Evolutionary conservation across 768 basidiomycete genomes (phyloP).

Genomic region (Pleurotus giganteus): DNA sequence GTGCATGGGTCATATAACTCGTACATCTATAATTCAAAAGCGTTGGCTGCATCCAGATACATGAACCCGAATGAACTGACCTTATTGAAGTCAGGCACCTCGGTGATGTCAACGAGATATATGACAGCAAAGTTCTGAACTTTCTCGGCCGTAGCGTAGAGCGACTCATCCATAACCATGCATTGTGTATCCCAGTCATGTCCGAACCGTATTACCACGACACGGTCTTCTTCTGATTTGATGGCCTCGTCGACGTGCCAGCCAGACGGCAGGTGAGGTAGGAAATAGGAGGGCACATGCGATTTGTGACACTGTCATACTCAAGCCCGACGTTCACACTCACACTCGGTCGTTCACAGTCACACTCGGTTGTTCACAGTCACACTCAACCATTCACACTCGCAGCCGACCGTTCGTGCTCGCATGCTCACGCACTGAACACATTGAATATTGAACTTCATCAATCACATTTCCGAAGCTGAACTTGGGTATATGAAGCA

Average conservation of each 20-base stretch:
- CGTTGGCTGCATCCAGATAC: not conserved
- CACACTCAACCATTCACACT: too few species aligned
- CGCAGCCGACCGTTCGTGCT: too few species aligned
- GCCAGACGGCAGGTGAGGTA: conserved; percentile 84
- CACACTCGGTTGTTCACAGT: too few species aligned
- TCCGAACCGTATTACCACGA: conserved; percentile 93
- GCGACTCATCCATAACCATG: conserved; percentile 99
- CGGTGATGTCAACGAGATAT: conserved; percentile 91
- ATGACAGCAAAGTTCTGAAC: conserved; percentile 99
- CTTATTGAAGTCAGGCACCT: conserved; percentile 99
- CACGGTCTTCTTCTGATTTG: conserved; percentile 94
- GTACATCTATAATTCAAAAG: conserved; percentile 74
- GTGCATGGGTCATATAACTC: conserved; percentile 97
- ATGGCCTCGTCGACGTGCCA: conserved; percentile 99
- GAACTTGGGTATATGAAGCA: too few species aligned
- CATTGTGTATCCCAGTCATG: conserved; percentile 93
- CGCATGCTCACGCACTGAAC: too few species aligned
- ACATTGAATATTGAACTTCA: too few species aligned
- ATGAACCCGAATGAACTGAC: conserved; percentile 36
- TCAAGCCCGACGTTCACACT: too few species aligned
- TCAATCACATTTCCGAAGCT: too few species aligned
- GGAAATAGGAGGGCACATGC: too few species aligned
- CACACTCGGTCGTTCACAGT: too few species aligned
- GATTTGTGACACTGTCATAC: too few species aligned
- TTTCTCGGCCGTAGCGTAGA: conserved; percentile 89